phyloP scores from a whole-genome alignment of 176 grass and related monocot species.

The Paspalum vaginatum region DNA sequence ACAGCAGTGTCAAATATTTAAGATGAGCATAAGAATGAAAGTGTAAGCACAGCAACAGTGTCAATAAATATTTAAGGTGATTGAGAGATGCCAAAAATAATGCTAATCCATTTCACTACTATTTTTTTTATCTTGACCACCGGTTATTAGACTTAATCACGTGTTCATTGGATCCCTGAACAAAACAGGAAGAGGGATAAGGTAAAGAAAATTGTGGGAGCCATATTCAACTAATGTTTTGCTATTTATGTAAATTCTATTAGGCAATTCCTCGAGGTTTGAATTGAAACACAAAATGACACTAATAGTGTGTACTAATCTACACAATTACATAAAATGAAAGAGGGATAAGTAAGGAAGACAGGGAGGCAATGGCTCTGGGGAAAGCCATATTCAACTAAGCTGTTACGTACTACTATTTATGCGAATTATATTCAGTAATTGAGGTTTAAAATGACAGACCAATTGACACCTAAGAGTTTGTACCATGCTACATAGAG shows the following conservation, averaged over 20 bases:
- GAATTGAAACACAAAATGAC: too few relatives aligned
- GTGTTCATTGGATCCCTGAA: constrained; percentile 24
- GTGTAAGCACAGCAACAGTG: too few relatives aligned
- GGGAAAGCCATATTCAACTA: not conserved
- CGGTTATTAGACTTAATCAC: too few relatives aligned
- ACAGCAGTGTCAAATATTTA: not conserved
- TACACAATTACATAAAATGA: too few relatives aligned
- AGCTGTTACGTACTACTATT: not conserved
- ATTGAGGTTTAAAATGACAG: constrained; percentile 10
- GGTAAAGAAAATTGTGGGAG: not conserved
- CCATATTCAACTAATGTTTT: not conserved
- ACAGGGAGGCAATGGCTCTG: not conserved
- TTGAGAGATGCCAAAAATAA: not conserved
- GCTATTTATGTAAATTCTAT: too few relatives aligned
- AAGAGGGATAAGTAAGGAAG: too few relatives aligned
- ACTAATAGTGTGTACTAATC: too few relatives aligned
- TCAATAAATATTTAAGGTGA: too few relatives aligned
- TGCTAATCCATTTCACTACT: constrained; percentile 23
- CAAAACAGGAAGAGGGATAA: not conserved
- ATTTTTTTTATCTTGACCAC: constrained; percentile 17
- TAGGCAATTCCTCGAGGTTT: too few relatives aligned
- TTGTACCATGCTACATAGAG: not conserved
- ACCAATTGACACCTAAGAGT: not conserved
- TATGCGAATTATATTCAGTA: not conserved
- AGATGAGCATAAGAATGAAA: too few relatives aligned